Conservation (phyloP, 768 basidiomycete species). For the Trametes cubensis region DNA sequence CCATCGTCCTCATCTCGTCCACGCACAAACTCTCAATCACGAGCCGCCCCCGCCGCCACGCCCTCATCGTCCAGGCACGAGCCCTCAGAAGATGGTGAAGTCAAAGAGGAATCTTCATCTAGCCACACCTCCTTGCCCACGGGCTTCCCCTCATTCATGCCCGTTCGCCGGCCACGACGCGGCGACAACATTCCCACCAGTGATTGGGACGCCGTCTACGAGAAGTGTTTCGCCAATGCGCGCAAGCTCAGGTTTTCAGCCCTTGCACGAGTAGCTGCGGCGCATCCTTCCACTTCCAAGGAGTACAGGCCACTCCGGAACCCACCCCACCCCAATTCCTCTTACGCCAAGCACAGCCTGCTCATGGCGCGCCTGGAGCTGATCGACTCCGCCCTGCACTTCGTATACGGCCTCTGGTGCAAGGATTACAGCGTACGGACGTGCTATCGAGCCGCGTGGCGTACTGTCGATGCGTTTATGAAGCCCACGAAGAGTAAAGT, state of each 20-base stretch:
- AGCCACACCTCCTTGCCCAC: neutral
- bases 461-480: constrained; percentile 69
- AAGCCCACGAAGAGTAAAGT: constrained; percentile 75
- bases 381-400: constrained; percentile 79
- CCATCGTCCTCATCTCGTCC: constrained; percentile 23
- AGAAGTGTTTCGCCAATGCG: constrained; percentile 70
- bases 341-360: constrained; percentile 75
- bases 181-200: constrained; percentile 45
- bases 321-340: constrained; percentile 66
- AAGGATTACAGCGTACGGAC: constrained; percentile 59
- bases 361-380: constrained; percentile 80
- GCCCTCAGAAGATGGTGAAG: constrained; percentile 50
- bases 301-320: constrained; percentile 64
- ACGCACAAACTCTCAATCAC: constrained; percentile 35
- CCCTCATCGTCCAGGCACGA: constrained; percentile 38
- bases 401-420: constrained; percentile 83
- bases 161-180: constrained; percentile 68
- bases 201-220: constrained; percentile 63
- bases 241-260: constrained; percentile 84
- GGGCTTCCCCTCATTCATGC: constrained; percentile 36
- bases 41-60: constrained; percentile 30
- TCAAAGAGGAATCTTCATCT: constrained; percentile 41
- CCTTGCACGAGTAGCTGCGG: constrained; percentile 76
- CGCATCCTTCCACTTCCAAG: constrained; percentile 63
- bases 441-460: constrained; percentile 67